Base-by-base conservation (phyloP, 306 rosid species). In the Rubus parviflorus region DNA sequence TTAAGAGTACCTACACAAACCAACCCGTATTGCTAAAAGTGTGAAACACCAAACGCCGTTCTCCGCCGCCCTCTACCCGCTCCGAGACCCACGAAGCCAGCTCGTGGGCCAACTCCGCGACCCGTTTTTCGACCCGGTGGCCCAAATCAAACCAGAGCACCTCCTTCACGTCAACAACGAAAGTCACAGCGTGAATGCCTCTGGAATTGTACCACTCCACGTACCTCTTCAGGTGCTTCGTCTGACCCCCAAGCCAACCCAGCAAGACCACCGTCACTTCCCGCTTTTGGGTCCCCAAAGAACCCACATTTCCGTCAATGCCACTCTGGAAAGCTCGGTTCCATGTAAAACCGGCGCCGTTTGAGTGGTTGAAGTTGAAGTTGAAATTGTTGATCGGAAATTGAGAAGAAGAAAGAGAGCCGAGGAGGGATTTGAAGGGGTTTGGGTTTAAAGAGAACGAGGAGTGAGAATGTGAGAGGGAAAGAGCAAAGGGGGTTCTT, bases 21-120 rank as follows among this genome's bases (percentile, higher is more conserved):
- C 97, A 95, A 83, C 98, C 98, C 16, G 97, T 95, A 52, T 92
- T 92, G 87, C 98, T 92, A 72, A 95, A 95, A 75, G 89, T 83
- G 74, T 95, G 98, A 77, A 95, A 92, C 54, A 92, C 77, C 90
- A 95, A 72, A 68, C 79, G 82, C 63, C 92, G 89, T 68, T 90
- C 90, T 48, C 88, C 86, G 10, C 96, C 92, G 49, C 70, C 88
- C 47, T 82, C 83, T 64, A 85, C 93, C 49, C 73, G 53, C 16
- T 70, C 75, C 19, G 91, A 88, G 0, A 88, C 80, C 97, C 97
- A 95, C 3, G 84, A 72, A 75, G 72, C 74, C 45, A 95, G 87
- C 77, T 90, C 86, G 0, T 77, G 80, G 1, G 91, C 90, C 70
- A 92, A 69, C 3, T 15, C 72, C 7, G 86, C 64, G 42, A 89